Conservation (phyloP, 768 basidiomycete genomes). For the Auriscalpium microsporum region DNA sequence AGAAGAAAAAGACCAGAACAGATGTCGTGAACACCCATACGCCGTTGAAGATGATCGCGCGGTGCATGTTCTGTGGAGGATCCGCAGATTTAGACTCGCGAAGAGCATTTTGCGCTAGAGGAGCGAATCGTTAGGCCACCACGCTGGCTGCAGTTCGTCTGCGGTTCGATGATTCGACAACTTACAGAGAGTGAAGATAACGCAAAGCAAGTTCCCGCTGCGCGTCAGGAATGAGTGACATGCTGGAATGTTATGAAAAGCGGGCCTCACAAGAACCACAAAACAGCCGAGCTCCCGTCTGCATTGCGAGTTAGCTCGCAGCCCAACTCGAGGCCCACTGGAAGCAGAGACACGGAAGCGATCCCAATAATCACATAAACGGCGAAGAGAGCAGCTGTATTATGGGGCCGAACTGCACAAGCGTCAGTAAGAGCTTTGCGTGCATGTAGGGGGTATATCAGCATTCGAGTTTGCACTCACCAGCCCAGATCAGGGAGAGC, state of each 20-base stretch:
- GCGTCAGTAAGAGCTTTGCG: too few relatives aligned
- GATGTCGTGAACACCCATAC: constrained; percentile 34
- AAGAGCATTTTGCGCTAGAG: constrained; percentile 55
- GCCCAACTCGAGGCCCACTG: constrained; percentile 68
- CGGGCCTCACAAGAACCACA: constrained; percentile 62
- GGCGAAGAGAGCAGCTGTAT: constrained; percentile 50
- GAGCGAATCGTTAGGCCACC: neutral
- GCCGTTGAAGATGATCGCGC: constrained; percentile 61
- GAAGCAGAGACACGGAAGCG: constrained; percentile 59
- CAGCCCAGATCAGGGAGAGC: constrained; percentile 76
- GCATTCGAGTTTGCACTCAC: constrained; percentile 28
- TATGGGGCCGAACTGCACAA: constrained; percentile 50
- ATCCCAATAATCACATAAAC: constrained; percentile 65
- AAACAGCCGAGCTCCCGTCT: constrained; percentile 63
- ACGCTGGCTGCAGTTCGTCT: neutral
- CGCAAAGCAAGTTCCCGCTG: constrained; percentile 59
- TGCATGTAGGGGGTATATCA: too few relatives aligned
- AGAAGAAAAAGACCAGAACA: constrained; percentile 39
- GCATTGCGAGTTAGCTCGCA: constrained; percentile 76
- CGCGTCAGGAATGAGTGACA: neutral
- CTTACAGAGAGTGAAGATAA: constrained; percentile 57
- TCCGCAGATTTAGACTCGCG: constrained; percentile 49
- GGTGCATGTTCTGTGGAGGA: constrained; percentile 69
- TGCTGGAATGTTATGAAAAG: neutral
- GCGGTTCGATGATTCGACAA: neutral